phyloP scores from a whole-genome alignment of 2,329 filamentous ascomycete species.

The Parastagonospora nodorum region DNA sequence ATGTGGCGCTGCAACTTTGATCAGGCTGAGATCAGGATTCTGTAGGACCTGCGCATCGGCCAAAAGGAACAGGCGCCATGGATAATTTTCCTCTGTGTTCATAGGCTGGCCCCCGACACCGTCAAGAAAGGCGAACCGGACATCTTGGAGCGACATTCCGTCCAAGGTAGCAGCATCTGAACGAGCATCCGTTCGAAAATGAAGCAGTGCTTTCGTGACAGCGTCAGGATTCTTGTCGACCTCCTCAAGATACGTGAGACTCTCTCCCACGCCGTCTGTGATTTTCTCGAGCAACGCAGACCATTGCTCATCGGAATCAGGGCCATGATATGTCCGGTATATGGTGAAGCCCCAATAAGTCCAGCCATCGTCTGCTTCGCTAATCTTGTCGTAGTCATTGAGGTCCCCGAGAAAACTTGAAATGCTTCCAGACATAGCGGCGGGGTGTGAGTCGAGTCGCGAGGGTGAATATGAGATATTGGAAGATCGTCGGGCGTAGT shows the following conservation, averaged over 20 bases:
- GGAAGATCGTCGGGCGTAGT: too few relatives aligned
- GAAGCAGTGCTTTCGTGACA: constrained; percentile 2
- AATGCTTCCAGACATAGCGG: background rate
- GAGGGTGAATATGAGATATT: too few relatives aligned
- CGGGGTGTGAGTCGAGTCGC: too few relatives aligned
- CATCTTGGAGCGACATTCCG: constrained; percentile 2
- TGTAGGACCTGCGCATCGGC: constrained; percentile 6
- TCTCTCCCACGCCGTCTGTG: background rate
- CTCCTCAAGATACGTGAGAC: background rate
- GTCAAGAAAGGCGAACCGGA: constrained; percentile 3
- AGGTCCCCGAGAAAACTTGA: background rate
- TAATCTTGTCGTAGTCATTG: background rate
- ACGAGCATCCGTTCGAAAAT: constrained; percentile 7
- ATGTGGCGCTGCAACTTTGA: constrained; percentile 8
- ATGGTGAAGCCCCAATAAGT: constrained; percentile 6
- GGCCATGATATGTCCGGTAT: constrained; percentile 4
- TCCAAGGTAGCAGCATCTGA: constrained; percentile 8
- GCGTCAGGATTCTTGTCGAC: background rate
- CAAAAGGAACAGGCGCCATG: constrained; percentile 7
- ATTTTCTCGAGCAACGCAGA: constrained; percentile 1
- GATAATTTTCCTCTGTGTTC: background rate
- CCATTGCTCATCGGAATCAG: constrained; percentile 5
- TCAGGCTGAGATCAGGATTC: background rate
- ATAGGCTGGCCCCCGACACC: constrained; percentile 8
- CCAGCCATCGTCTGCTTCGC: background rate